A percentile compares a stretch with the other conserved stretches of the same genome.
Evolutionary conservation across 2,329 filamentous ascomycete species (phyloP).

Genomic region (Diaporthe sp.): DNA sequence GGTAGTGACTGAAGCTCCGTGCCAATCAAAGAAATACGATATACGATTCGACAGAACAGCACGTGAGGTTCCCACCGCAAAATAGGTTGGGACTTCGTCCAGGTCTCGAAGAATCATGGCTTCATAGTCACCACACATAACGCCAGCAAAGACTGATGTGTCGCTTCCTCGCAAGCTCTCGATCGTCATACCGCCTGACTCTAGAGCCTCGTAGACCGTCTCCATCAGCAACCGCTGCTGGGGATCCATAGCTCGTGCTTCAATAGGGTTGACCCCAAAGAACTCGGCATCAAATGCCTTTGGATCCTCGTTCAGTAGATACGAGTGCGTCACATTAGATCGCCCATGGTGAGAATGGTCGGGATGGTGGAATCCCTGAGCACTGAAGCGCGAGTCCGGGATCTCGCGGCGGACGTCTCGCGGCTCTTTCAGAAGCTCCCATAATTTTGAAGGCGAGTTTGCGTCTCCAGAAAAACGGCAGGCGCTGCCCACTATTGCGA

Average conservation of each 20-base stretch:
- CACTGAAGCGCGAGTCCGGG: slow-evolving; percentile 44
- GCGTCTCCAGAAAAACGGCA: slow-evolving; percentile 56
- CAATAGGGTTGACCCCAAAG: slow-evolving; percentile 44
- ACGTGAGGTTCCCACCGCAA: neutral
- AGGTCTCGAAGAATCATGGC: slow-evolving; percentile 1
- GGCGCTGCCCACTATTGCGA: slow-evolving; percentile 55
- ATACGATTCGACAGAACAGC: neutral
- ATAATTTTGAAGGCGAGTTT: slow-evolving; percentile 52
- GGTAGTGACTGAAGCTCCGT: slow-evolving; percentile 56
- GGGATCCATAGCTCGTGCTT: slow-evolving; percentile 43
- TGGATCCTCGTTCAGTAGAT: slow-evolving; percentile 37
- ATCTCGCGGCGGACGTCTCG: slow-evolving; percentile 44
- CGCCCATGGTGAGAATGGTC: slow-evolving; percentile 48
- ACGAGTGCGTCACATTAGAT: slow-evolving; percentile 47
- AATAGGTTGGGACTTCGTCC: neutral
- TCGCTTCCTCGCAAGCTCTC: slow-evolving; percentile 43
- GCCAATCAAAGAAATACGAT: slow-evolving; percentile 54
- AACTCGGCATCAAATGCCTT: slow-evolving; percentile 46
- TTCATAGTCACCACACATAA: slow-evolving; percentile 47
- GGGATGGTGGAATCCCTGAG: slow-evolving; percentile 46
- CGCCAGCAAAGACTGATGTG: slow-evolving; percentile 50
- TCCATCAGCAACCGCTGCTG: slow-evolving; percentile 42
- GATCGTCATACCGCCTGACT: slow-evolving; percentile 42
- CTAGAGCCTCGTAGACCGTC: slow-evolving; percentile 44
- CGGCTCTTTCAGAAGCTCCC: slow-evolving; percentile 50